Evolutionary conservation across 805 yeast genomes (phyloP).

Genomic region (Saturnispora kantuleensis): DNA sequence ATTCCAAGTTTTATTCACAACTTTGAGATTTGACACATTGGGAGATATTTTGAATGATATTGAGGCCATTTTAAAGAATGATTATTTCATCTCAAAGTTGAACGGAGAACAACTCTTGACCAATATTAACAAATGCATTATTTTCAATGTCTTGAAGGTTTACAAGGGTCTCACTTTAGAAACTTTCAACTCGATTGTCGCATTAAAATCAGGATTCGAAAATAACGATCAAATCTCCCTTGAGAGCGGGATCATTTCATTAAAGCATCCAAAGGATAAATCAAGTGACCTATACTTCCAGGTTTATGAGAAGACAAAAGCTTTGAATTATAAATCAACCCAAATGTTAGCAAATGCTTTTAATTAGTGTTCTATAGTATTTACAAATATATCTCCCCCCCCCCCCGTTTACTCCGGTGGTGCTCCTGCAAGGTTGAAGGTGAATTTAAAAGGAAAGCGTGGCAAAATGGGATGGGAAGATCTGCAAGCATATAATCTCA

Average conservation of each 20-base stretch:
- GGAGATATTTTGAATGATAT: constrained; percentile 39
- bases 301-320: constrained; percentile 59
- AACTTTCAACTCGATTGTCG: too few relatives aligned
- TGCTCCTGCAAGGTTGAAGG: not conserved
- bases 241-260: not conserved
- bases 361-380: constrained; percentile 14
- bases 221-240: too few relatives aligned
- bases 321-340: constrained; percentile 47
- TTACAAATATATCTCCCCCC: too few relatives aligned
- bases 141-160: constrained; percentile 21
- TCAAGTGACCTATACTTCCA: constrained; percentile 53
- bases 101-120: constrained; percentile 17
- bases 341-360: constrained; percentile 42
- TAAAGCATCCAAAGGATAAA: constrained; percentile 42
- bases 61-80: constrained; percentile 38
- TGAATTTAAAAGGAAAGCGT: not conserved
- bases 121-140: constrained; percentile 18
- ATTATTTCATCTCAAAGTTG: constrained; percentile 47
- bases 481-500: constrained; percentile 2
- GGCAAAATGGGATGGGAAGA: not conserved
- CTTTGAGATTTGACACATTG: constrained; percentile 48
- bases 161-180: constrained; percentile 17
- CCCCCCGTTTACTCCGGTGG: too few relatives aligned
- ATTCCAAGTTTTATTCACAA: constrained; percentile 44
- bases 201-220: too few relatives aligned